phyloP scores from a whole-genome alignment of 225 moss, liverwort and hornwort species.

The Climacium dendroides region DNA sequence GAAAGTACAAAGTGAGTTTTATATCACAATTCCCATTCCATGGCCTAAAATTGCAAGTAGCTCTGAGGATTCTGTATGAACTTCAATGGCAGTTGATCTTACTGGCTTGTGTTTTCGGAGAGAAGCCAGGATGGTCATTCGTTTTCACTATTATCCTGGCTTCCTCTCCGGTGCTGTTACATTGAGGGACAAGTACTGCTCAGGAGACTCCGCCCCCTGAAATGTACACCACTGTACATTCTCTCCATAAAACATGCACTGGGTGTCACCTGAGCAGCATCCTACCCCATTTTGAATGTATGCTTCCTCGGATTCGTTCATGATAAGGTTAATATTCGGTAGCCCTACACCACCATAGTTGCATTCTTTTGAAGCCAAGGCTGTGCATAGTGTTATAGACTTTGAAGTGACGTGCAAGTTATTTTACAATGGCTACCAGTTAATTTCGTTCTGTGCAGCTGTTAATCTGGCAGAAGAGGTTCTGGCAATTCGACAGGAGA shows the following conservation, averaged over 20 bases:
- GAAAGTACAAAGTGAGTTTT: not conserved
- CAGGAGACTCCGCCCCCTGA: not conserved
- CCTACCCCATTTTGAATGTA: not conserved
- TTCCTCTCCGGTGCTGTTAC: not conserved
- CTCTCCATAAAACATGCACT: not conserved
- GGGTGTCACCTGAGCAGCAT: not conserved
- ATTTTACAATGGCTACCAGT: not conserved
- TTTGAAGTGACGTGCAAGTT: not conserved
- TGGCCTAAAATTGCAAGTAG: not conserved
- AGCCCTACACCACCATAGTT: not conserved
- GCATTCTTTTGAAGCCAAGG: not conserved
- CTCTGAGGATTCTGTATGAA: not conserved
- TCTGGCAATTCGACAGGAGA: conserved; percentile 46
- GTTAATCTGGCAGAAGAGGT: conserved; percentile 62
- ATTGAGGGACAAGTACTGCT: not conserved
- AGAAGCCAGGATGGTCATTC: not conserved
- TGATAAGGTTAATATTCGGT: not conserved
- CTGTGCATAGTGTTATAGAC: not conserved
- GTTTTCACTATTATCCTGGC: not conserved
- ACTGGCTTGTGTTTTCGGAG: not conserved
- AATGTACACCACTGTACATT: not conserved
- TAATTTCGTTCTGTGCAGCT: conserved; percentile 28
- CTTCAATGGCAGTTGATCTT: not conserved
- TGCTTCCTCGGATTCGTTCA: not conserved
- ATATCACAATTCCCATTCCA: not conserved